phyloP scores from a whole-genome alignment of 1,284 basidiomycete genomes.

The Papiliotrema flavescens region DNA sequence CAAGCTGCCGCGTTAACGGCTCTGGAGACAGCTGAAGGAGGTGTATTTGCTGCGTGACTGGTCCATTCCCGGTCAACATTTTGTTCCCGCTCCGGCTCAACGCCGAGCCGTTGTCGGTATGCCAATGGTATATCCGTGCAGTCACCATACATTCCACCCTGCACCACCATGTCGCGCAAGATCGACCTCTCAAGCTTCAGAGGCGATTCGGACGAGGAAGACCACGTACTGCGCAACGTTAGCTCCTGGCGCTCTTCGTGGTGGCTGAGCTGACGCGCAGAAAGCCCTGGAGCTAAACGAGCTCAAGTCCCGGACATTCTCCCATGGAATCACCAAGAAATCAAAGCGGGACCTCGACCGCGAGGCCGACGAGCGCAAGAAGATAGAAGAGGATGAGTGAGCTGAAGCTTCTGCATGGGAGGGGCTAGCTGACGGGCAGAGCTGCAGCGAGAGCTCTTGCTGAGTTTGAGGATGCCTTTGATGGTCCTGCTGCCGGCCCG shows the following conservation, averaged over 20 bases:
- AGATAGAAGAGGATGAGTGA: conserved; percentile 66
- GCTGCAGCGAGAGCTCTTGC: conserved; percentile 58
- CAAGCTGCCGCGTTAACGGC: no score
- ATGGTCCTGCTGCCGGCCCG: conserved; percentile 52
- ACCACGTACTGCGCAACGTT: conserved; percentile 6
- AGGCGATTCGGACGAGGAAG: conserved; percentile 44
- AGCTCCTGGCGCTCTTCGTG: background rate
- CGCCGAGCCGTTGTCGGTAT: background rate
- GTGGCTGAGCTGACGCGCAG: conserved; percentile 11
- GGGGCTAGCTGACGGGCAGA: conserved; percentile 13
- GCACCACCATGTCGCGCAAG: conserved; percentile 27
- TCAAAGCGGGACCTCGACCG: conserved; percentile 79
- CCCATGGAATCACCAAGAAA: conserved; percentile 49
- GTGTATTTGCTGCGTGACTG: no score
- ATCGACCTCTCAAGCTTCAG: conserved; percentile 47
- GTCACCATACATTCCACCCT: no score
- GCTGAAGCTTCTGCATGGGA: conserved; percentile 7
- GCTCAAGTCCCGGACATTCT: conserved; percentile 47
- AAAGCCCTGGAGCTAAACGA: conserved; percentile 35
- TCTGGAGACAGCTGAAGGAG: no score
- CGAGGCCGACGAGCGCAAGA: conserved; percentile 76
- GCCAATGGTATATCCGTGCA: no score
- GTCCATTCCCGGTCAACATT: no score
- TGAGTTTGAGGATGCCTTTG: conserved; percentile 82
- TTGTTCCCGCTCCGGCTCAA: no score